Evolutionary conservation across 164 flowering plant genomes (phyloP).

Genomic region (Annona cherimola): DNA sequence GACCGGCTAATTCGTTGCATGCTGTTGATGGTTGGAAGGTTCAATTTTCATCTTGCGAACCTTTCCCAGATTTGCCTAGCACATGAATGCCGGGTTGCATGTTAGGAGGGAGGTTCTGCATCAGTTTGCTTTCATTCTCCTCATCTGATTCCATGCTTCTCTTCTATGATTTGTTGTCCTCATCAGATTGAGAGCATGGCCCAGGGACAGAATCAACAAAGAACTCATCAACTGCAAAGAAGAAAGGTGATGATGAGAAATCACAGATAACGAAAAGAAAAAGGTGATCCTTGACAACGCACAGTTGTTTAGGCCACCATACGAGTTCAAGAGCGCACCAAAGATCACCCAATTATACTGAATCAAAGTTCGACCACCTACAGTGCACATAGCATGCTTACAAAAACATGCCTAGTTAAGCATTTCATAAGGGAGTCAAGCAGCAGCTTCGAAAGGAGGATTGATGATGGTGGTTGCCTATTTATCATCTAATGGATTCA

Average conservation of each 20-base stretch:
- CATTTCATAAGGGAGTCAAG: background rate
- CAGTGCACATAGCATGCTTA: no score
- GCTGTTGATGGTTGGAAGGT: background rate
- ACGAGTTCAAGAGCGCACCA: background rate
- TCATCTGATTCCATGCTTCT: background rate
- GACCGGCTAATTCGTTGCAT: no score
- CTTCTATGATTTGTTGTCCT: constrained; percentile 26
- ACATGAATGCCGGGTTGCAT: background rate
- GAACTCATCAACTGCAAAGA: constrained; percentile 71
- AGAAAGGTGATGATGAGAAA: no score
- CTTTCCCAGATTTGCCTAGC: background rate
- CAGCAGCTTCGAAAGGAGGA: background rate
- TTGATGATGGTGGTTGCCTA: no score
- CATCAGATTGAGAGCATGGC: constrained; percentile 39
- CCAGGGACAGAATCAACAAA: constrained; percentile 73
- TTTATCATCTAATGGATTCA: no score
- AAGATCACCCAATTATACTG: background rate
- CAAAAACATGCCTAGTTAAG: background rate
- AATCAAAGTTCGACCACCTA: no score
- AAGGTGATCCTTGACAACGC: background rate
- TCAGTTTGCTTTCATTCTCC: background rate
- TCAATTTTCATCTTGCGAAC: background rate
- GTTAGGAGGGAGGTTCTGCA: background rate
- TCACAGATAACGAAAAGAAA: background rate
- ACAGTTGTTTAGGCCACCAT: background rate